phyloP scores from a whole-genome alignment of 257 asterid species.

The Petunia secreta region DNA sequence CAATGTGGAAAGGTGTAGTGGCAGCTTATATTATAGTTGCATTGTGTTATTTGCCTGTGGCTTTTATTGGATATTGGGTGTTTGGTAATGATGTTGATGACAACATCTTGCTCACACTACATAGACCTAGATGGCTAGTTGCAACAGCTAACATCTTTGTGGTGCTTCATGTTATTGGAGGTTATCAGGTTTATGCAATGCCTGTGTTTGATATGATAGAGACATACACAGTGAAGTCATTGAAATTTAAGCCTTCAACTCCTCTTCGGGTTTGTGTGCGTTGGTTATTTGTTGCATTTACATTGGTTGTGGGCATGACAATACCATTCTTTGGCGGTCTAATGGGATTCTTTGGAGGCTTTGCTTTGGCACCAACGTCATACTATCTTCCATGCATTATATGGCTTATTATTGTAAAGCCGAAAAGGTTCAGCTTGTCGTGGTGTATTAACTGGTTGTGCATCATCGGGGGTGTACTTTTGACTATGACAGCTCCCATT shows the following conservation, averaged over 20 bases:
- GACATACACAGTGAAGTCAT: too few species aligned
- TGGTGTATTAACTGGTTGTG: constrained; percentile 24
- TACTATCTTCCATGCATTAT: constrained; percentile 43
- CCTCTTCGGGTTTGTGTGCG: constrained; percentile 52
- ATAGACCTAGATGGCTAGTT: constrained; percentile 61
- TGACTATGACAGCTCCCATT: neutral
- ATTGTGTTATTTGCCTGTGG: too few species aligned
- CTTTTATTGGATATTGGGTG: too few species aligned
- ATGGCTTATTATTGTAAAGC: too few species aligned
- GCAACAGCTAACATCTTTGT: constrained; percentile 60
- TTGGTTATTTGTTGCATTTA: constrained; percentile 43
- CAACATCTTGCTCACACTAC: constrained; percentile 22
- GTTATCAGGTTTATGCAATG: constrained; percentile 54
- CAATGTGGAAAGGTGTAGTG: constrained; percentile 75
- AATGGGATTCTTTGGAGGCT: constrained; percentile 37
- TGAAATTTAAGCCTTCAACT: too few species aligned
- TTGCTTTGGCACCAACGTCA: constrained; percentile 58
- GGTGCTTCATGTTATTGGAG: constrained; percentile 64
- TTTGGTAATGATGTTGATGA: too few species aligned
- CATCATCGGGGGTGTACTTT: neutral
- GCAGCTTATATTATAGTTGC: constrained; percentile 43
- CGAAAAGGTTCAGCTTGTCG: too few species aligned
- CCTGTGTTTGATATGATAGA: too few species aligned
- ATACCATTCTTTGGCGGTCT: too few species aligned
- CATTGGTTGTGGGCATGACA: constrained; percentile 22